Base-by-base conservation (phyloP, 2,329 filamentous ascomycete species). In the Annulohypoxylon truncatum region DNA sequence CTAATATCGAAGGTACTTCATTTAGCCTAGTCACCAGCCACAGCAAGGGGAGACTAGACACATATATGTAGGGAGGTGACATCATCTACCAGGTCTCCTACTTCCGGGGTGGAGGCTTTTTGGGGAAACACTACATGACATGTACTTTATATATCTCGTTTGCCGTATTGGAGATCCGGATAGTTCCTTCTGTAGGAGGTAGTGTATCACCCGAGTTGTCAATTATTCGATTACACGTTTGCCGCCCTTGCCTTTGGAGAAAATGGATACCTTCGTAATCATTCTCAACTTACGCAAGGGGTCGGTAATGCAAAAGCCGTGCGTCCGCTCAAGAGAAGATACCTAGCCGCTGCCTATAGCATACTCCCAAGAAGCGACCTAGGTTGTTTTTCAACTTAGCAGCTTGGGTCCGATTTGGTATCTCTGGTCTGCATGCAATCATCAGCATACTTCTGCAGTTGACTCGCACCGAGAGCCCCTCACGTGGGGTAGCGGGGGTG, bases 381-480 rank as follows among this genome's bases (percentile, higher is more conserved):
- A 29, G 53, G n/a, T 57, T 47, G 12, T 28, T 35, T 24, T 18
- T n/a, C n/a, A n/a, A n/a, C n/a, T n/a, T n/a, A n/a, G n/a, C n/a
- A 35, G 29, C 42, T 28, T 33, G 62, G 52, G 57, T 64, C 67
- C 54, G 48, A 61, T 54, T 54, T n/a, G 42, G 26, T 24, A 50
- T 55, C 44, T 60, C 44, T 52, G 18, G 38, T 9, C 40, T 69
- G 66, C 63, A 69, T 69, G 64, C 67, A 69, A 67, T 61, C 15
- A 61, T 61, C 59, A 66, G 63, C 60, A 40, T 63, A 61, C 35
- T 61, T 55, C 24, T 64, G 63, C 66, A 66, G 64, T 69, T 71
- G 68, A 73, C 70, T 68, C 67, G 69, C 70, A 74, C 68, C 69
- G 53, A 53, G 54, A n/a, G 59, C 67, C 67, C 70, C 70, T 74